A percentile compares a stretch with the other conserved stretches of the same genome.
Evolutionary conservation across 1,284 basidiomycete species (phyloP).

Genomic region (Pseudozyma hubeiensis): DNA sequence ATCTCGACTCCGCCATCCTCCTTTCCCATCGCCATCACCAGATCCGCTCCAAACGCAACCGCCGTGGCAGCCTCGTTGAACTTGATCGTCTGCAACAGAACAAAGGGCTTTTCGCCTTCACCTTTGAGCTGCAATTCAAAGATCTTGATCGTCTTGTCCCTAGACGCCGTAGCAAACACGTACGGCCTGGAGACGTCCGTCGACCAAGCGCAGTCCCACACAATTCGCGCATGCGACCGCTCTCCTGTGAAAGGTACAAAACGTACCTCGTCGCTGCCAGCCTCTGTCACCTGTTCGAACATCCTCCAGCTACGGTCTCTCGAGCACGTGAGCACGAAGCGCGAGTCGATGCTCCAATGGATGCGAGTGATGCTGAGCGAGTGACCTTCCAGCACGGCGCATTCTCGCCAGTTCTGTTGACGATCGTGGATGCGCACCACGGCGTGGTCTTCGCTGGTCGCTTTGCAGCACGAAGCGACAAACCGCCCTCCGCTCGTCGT

Average conservation of each 20-base stretch:
- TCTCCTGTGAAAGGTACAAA: slow-evolving; percentile 69
- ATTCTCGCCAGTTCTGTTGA: slow-evolving; percentile 76
- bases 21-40: slow-evolving; percentile 85
- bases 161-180: slow-evolving; percentile 89
- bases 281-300: slow-evolving; percentile 71
- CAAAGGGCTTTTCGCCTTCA: slow-evolving; percentile 31
- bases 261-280: neutral
- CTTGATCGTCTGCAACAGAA: slow-evolving; percentile 34
- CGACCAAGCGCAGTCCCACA: slow-evolving; percentile 94
- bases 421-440: slow-evolving; percentile 83
- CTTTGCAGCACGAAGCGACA: slow-evolving; percentile 91
- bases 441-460: slow-evolving; percentile 87
- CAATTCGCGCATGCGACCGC: slow-evolving; percentile 89
- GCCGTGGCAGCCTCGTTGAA: slow-evolving; percentile 51
- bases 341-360: slow-evolving; percentile 86
- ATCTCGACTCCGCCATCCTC: slow-evolving; percentile 91
- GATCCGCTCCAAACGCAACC: slow-evolving; percentile 41
- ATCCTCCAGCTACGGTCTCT: slow-evolving; percentile 92
- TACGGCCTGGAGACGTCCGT: slow-evolving; percentile 68
- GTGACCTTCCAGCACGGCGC: slow-evolving; percentile 83
- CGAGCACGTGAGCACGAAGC: slow-evolving; percentile 82
- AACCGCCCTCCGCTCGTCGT: slow-evolving; percentile 72
- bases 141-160: slow-evolving; percentile 86
- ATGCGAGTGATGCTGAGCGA: slow-evolving; percentile 88
- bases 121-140: slow-evolving; percentile 29